These are phyloP conservation scores for Tricholomella constricta DNA, from an alignment of 768 basidiomycete genomes.

Conservation along the genomic window DNA sequence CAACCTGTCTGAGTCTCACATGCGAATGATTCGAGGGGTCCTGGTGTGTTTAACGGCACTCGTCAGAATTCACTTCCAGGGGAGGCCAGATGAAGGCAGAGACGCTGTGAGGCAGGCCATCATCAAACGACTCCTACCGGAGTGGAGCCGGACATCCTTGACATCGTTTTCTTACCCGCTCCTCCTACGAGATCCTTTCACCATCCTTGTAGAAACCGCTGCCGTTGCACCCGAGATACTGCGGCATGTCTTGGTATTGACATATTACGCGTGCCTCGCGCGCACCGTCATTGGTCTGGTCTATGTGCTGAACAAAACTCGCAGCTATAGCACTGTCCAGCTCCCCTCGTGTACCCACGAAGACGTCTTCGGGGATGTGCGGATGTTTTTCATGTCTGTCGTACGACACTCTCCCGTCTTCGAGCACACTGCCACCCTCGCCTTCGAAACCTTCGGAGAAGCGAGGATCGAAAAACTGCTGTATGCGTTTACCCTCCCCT, in stretches of 20 bases:
- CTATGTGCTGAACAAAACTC: conserved; percentile 75
- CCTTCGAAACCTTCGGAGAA: conserved; percentile 81
- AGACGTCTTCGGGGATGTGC: conserved; percentile 79
- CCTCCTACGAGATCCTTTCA: conserved; percentile 87
- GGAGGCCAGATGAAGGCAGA: conserved; percentile 69
- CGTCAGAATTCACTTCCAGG: conserved; percentile 68
- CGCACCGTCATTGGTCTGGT: conserved; percentile 85
- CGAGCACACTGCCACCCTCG: conserved; percentile 80
- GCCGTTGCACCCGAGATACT: conserved; percentile 89
- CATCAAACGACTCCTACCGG: conserved; percentile 86
- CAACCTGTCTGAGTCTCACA: conserved; percentile 74
- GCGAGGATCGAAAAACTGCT: conserved; percentile 83
- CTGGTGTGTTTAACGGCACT: conserved; percentile 69
- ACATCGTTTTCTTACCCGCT: conserved; percentile 84
- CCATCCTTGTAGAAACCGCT: conserved; percentile 86
- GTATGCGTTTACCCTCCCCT: conserved; percentile 88
- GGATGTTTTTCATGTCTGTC: conserved; percentile 90
- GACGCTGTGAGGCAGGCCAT: conserved; percentile 82
- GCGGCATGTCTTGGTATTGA: conserved; percentile 82
- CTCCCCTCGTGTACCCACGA: conserved; percentile 54
- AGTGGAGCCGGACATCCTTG: conserved; percentile 87
- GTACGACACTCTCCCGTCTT: conserved; percentile 87
- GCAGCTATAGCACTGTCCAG: conserved; percentile 52
- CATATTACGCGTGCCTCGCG: conserved; percentile 89
- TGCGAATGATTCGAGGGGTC: conserved; percentile 75